Evolutionary conservation across 257 asterid species (phyloP).

Genomic region (Craterostigma plantagineum): DNA sequence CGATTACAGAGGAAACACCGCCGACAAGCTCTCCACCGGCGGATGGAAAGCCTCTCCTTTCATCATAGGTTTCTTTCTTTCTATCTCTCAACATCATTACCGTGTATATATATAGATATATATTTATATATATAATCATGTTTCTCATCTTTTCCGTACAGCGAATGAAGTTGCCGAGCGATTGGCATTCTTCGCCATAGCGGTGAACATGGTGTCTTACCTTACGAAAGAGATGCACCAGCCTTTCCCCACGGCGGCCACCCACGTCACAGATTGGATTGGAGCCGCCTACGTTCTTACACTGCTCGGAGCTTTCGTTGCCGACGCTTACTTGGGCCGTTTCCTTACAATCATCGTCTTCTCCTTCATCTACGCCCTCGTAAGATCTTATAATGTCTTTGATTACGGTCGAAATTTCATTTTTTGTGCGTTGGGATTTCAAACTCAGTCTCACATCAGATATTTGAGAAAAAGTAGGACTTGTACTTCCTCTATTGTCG

Average conservation of each 20-base stretch:
- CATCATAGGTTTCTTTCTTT: conserved; percentile 28
- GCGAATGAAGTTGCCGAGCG: conserved; percentile 57
- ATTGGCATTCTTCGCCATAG: conserved; percentile 56
- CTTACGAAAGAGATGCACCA: conserved; percentile 30
- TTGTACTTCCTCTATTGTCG: no score
- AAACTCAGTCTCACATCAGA: background rate
- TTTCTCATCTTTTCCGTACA: conserved; percentile 1
- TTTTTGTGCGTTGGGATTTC: background rate
- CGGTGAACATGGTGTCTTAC: conserved; percentile 34
- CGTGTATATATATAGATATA: no score
- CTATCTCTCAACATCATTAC: background rate
- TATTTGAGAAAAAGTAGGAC: conserved; percentile 27
- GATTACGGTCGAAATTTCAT: no score
- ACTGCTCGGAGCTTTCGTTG: conserved; percentile 58
- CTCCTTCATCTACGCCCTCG: conserved; percentile 56
- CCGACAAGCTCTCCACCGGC: conserved; percentile 49
- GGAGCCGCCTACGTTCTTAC: conserved; percentile 73
- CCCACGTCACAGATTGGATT: conserved; percentile 45
- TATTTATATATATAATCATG: no score
- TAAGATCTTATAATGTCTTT: conserved; percentile 14
- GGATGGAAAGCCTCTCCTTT: conserved; percentile 72
- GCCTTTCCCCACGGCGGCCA: conserved; percentile 37
- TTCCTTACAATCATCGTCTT: conserved; percentile 48
- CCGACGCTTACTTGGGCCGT: conserved; percentile 71
- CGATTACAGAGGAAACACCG: conserved; percentile 42